Conservation (phyloP, 2,329 filamentous ascomycete species). For the Pseudogymnoascus sp. region DNA sequence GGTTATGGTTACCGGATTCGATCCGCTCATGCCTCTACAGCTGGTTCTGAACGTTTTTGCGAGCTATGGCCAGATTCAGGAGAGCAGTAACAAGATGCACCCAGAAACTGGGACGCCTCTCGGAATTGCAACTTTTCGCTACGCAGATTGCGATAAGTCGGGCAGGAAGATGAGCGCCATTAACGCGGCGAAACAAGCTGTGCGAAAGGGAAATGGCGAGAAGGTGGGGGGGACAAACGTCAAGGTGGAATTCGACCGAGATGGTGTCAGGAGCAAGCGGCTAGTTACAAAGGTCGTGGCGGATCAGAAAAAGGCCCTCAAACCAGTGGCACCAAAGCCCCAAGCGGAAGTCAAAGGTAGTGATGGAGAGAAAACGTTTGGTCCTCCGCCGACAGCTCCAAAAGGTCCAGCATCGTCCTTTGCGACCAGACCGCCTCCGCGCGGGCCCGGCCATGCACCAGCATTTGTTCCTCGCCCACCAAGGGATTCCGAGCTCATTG, state of each 20-base stretch:
- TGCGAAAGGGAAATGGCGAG: slow-evolving; percentile 67
- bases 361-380: slow-evolving; percentile 41
- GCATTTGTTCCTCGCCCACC: slow-evolving; percentile 16
- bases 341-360: slow-evolving; percentile 29
- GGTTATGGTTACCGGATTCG: slow-evolving; percentile 92
- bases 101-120: slow-evolving; percentile 90
- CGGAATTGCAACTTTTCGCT: slow-evolving; percentile 86
- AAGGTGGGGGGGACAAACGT: slow-evolving; percentile 72
- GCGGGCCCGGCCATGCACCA: background rate
- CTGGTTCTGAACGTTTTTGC: slow-evolving; percentile 71
- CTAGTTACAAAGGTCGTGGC: slow-evolving; percentile 70
- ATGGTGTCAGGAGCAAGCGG: slow-evolving; percentile 72
- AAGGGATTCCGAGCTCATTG: slow-evolving; percentile 34
- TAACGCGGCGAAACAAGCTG: slow-evolving; percentile 73
- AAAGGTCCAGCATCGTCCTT: slow-evolving; percentile 60
- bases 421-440: slow-evolving; percentile 31
- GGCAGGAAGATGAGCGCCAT: slow-evolving; percentile 56
- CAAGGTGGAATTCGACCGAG: slow-evolving; percentile 80
- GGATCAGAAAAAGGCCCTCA: slow-evolving; percentile 45
- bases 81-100: slow-evolving; percentile 90
- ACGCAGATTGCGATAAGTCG: slow-evolving; percentile 52
- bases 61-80: slow-evolving; percentile 77
- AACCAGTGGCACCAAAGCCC: slow-evolving; percentile 15
- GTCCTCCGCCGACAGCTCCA: slow-evolving; percentile 75
- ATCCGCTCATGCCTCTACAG: slow-evolving; percentile 74